Evolutionary conservation across 495 filamentous ascomycete species (phyloP), one percentile per base, ranked within the genome.

Genomic region (Aspergillus nanangensis): DNA sequence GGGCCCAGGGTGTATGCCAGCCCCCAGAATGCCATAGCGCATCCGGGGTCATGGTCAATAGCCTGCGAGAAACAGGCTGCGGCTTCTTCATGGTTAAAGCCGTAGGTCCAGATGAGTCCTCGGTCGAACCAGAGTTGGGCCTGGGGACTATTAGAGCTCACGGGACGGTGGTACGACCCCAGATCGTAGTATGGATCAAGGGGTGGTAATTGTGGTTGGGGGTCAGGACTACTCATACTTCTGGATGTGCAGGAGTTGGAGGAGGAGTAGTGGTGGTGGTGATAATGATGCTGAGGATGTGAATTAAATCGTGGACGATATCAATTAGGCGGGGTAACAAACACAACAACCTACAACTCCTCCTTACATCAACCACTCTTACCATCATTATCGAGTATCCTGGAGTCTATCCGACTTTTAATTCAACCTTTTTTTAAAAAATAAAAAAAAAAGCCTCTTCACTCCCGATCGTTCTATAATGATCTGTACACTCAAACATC

Each of bases 11-110:
- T 56, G 51, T 78, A 86, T 0, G 84, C 81, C 3, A 84, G 59
- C 0, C 84, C 84, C 84, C 84, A 88, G 43, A 83, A 76, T 15
- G 79, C 82, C 62, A 87, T 78, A 4, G 75, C 72, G 50, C 78
- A 84, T 3, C 53, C 45, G 0, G 65, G 55, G 51, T 88, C 83
- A 29, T 62, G 32, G 0, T 64, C 51, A 33, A 80, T 75, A 13
- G 79, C 79, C 4, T 72, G 43, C 8, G 53, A 32, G 34, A 57
- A 57, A 32, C 55, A 57, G 31, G 32, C 39, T 0, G 45, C 55
- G 1, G 55, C 55, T 46, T 57, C 53, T 45, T 57, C 56, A 34
- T 62, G 60, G 36, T 62, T 62, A 45, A 62, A 62, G 38, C 51
- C 56, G 45, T 60, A 62, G 3, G 53, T 53, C 60, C 60, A 62